phyloP scores from a whole-genome alignment of 129 eudicot species.

The Rutidosis leptorrhynchoides region DNA sequence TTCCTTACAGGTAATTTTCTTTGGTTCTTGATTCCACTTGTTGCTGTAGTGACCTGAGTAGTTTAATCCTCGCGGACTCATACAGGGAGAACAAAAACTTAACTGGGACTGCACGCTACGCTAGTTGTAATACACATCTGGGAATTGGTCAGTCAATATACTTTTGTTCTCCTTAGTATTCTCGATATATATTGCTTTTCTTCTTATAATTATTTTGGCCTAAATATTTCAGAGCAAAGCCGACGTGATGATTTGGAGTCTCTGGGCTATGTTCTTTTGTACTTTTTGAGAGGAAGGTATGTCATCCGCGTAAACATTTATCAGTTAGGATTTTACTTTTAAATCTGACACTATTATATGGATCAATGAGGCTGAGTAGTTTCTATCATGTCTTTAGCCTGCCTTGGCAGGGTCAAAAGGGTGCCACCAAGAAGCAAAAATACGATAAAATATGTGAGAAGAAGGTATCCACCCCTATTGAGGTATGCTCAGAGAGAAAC shows the following conservation, averaged over 20 bases:
- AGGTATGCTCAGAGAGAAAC: too few relatives aligned
- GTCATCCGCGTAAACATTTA: too few relatives aligned
- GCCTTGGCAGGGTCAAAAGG: constrained; percentile 98
- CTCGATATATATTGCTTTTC: not conserved
- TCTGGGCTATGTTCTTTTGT: constrained; percentile 88
- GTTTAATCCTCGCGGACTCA: constrained; percentile 4
- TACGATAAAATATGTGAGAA: constrained; percentile 96
- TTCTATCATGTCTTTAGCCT: constrained; percentile 50
- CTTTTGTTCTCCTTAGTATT: constrained; percentile 5
- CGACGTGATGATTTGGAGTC: constrained; percentile 98
- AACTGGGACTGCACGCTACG: constrained; percentile 99
- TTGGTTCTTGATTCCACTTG: too few relatives aligned
- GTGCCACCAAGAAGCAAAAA: constrained; percentile 96
- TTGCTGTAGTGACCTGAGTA: too few relatives aligned
- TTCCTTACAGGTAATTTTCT: constrained; percentile 73
- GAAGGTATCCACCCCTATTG: constrained; percentile 93
- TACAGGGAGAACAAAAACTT: constrained; percentile 88
- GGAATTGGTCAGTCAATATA: constrained; percentile 61
- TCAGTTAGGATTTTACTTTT: too few relatives aligned
- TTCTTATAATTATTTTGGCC: constrained; percentile 11
- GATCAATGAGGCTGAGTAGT: too few relatives aligned
- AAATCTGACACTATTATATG: too few relatives aligned
- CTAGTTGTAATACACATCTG: constrained; percentile 95
- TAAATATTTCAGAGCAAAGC: constrained; percentile 70
- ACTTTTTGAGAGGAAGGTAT: constrained; percentile 87